Evolutionary conservation across 768 basidiomycete species (phyloP).

Genomic region (Leccinum subtestaceum): DNA sequence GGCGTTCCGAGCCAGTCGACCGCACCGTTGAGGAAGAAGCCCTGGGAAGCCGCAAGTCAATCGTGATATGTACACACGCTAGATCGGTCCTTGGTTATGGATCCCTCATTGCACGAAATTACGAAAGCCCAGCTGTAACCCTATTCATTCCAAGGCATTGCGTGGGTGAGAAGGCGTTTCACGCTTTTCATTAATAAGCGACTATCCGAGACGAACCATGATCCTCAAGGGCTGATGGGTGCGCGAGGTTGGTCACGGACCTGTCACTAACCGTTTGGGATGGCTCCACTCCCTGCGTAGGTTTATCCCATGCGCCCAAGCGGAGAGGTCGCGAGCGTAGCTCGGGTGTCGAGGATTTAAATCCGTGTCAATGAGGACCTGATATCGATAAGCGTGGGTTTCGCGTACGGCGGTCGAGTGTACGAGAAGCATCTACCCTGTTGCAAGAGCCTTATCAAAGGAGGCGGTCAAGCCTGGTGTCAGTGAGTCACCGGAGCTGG

Average conservation of each 20-base stretch:
- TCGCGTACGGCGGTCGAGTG: not conserved
- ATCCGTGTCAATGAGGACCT: not conserved
- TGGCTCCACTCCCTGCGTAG: not conserved
- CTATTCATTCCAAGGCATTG: conserved; percentile 6
- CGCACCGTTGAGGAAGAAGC: conserved; percentile 53
- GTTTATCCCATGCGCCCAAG: not conserved
- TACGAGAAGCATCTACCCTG: not conserved
- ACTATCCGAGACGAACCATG: conserved; percentile 9
- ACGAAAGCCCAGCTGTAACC: conserved; percentile 10
- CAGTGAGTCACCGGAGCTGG: conserved; percentile 19
- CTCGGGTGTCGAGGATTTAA: conserved; percentile 8
- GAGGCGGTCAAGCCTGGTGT: conserved; percentile 2
- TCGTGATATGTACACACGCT: conserved; percentile 18
- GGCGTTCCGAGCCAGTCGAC: conserved; percentile 56
- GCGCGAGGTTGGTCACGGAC: conserved; percentile 4
- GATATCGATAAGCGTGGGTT: conserved; percentile 14
- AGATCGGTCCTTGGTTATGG: conserved; percentile 8
- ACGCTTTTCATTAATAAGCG: conserved; percentile 1
- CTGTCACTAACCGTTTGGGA: not conserved
- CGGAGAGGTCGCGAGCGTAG: not conserved
- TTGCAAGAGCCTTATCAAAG: conserved; percentile 9
- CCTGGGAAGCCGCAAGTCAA: conserved; percentile 52
- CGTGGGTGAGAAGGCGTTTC: conserved; percentile 13
- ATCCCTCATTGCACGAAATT: conserved; percentile 13
- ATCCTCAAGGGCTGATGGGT: conserved; percentile 4